A percentile compares a stretch with the other conserved stretches of the same genome.
Conservation (phyloP, 768 basidiomycete species). For the Collybiopsis confluens region DNA sequence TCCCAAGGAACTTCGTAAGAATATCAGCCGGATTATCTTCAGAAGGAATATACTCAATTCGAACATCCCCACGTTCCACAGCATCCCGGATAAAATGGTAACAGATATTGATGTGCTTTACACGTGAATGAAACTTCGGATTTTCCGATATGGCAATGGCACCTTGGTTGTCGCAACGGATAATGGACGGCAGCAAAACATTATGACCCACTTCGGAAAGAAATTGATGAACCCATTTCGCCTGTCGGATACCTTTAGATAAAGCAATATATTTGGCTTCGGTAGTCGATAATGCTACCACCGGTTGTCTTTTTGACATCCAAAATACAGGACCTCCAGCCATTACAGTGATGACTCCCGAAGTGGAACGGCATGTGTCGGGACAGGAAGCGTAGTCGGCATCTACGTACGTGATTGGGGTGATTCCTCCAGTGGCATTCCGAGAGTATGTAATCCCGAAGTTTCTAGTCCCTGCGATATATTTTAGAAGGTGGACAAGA, state of each 20-base stretch:
- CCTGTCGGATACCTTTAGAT: neutral
- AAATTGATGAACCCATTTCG: conserved; percentile 1
- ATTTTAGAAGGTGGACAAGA: neutral
- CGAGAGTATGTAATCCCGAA: neutral
- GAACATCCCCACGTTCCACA: conserved; percentile 11
- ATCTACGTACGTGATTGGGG: neutral
- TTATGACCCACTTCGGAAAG: neutral
- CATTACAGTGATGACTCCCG: neutral
- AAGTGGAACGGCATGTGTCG: neutral
- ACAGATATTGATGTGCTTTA: conserved; percentile 33
- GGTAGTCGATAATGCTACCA: neutral
- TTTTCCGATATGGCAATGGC: neutral
- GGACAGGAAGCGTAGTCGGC: neutral
- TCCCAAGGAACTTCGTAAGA: neutral
- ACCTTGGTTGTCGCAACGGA: conserved; percentile 22
- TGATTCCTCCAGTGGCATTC: neutral
- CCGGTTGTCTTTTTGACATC: neutral
- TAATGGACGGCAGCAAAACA: neutral
- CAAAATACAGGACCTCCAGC: conserved; percentile 2
- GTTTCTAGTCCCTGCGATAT: neutral
- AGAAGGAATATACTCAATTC: conserved; percentile 9
- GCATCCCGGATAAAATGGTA: conserved; percentile 26
- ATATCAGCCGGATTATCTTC: conserved; percentile 25
- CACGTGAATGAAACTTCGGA: conserved; percentile 20
- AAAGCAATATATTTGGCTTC: neutral